Conservation (phyloP, 768 basidiomycete genomes). For the Leccinum barrowsii region DNA sequence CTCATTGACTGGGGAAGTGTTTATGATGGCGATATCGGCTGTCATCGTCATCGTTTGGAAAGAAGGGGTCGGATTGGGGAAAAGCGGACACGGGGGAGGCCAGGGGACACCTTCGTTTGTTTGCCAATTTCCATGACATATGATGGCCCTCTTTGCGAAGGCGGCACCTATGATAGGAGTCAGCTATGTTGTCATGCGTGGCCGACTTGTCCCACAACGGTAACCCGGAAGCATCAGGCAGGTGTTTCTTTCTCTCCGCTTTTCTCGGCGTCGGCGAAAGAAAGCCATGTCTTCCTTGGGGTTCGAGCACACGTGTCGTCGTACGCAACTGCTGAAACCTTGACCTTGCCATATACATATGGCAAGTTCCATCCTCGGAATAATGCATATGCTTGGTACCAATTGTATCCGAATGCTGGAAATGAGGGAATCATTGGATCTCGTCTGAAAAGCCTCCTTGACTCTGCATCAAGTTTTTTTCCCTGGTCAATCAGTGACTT, state of each 20-base stretch:
- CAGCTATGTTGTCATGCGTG: neutral
- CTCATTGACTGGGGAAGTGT: neutral
- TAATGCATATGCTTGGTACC: neutral
- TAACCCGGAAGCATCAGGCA: neutral
- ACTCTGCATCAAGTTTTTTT: neutral
- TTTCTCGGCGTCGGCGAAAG: neutral
- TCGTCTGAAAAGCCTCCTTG: neutral
- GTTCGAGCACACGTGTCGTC: constrained; percentile 4
- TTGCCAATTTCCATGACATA: neutral
- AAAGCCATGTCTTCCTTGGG: constrained; percentile 2
- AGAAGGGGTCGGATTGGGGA: neutral
- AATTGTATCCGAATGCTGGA: neutral
- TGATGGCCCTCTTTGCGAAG: neutral
- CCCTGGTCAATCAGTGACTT: neutral
- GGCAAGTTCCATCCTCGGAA: neutral
- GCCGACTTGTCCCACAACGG: neutral
- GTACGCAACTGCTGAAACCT: constrained; percentile 2
- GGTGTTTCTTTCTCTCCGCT: neutral
- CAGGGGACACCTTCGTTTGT: neutral
- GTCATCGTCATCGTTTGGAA: neutral
- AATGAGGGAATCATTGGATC: neutral
- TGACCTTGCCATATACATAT: neutral
- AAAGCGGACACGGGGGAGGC: neutral
- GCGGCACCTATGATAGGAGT: neutral
- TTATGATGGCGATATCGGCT: neutral